Percentiles rank a stretch among this genome's conserved stretches.
Evolutionary conservation across 805 yeast species (phyloP).

Genomic region (Saccharomycopsis javanensis): DNA sequence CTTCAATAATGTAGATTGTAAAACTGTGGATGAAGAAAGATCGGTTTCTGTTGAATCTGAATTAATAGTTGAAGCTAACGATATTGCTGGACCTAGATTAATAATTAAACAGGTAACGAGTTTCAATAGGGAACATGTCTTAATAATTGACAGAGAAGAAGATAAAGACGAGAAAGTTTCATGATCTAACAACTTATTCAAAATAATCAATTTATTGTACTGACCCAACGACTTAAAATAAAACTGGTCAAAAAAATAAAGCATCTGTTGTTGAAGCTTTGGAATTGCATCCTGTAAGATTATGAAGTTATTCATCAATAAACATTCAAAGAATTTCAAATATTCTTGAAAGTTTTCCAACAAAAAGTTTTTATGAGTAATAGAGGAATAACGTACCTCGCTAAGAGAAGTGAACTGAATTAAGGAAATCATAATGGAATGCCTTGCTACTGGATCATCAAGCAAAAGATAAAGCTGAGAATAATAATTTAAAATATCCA

Average conservation of each 20-base stretch:
- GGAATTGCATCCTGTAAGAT: neutral
- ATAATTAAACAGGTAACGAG: slow-evolving; percentile 18
- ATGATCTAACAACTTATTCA: slow-evolving; percentile 14
- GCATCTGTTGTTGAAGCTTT: slow-evolving; percentile 16
- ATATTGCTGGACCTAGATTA: slow-evolving; percentile 25
- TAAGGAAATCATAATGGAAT: slow-evolving; percentile 27
- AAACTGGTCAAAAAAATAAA: slow-evolving; percentile 22
- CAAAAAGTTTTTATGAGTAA: slow-evolving; percentile 24
- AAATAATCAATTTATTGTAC: slow-evolving; percentile 25
- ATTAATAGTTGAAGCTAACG: slow-evolving; percentile 19
- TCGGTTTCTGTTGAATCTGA: slow-evolving; percentile 26
- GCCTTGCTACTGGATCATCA: slow-evolving; percentile 26
- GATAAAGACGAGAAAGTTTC: slow-evolving; percentile 20
- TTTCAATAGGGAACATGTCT: slow-evolving; percentile 19
- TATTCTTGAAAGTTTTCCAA: slow-evolving; percentile 21
- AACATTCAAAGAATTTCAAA: neutral
- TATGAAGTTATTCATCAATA: neutral
- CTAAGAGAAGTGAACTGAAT: slow-evolving; percentile 28
- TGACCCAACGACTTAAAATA: slow-evolving; percentile 26
- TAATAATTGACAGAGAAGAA: neutral
- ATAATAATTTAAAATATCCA: slow-evolving; percentile 20
- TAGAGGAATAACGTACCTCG: slow-evolving; percentile 12
- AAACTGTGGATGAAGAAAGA: slow-evolving; percentile 20
- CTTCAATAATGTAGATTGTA: slow-evolving; percentile 20
- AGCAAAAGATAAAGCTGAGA: slow-evolving; percentile 20